phyloP scores from a whole-genome alignment of 2,329 filamentous ascomycete species.

The Aspergillus sp. region DNA sequence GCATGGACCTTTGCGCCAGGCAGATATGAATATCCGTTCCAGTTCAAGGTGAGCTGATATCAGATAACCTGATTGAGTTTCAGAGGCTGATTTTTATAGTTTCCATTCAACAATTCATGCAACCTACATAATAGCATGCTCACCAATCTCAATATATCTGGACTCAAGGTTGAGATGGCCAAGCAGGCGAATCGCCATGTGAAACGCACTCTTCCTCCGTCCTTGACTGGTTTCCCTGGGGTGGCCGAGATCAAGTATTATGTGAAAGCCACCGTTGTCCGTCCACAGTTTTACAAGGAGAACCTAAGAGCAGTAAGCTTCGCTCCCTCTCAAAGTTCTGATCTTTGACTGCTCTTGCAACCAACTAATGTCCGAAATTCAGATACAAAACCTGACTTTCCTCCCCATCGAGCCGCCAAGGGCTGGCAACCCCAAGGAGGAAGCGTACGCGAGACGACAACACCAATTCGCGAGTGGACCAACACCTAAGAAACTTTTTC shows the following conservation, averaged over 20 bases:
- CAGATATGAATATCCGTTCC: slow-evolving; percentile 50
- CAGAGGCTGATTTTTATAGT: slow-evolving; percentile 27
- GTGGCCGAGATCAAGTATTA: slow-evolving; percentile 92
- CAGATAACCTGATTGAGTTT: not conserved
- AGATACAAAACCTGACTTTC: slow-evolving; percentile 70
- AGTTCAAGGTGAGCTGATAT: slow-evolving; percentile 44
- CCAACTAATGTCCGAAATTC: not conserved
- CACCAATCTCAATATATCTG: slow-evolving; percentile 47
- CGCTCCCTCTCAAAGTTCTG: not conserved
- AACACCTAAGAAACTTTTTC: slow-evolving; percentile 62
- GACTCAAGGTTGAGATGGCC: slow-evolving; percentile 47
- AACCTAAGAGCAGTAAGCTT: slow-evolving; percentile 64
- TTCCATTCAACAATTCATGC: slow-evolving; percentile 53
- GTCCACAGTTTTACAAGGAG: slow-evolving; percentile 86
- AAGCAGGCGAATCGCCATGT: slow-evolving; percentile 61
- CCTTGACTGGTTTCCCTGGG: slow-evolving; percentile 79
- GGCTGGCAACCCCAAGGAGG: slow-evolving; percentile 64
- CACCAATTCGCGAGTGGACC: slow-evolving; percentile 55
- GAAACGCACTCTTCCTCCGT: slow-evolving; percentile 83
- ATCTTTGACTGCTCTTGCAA: not conserved
- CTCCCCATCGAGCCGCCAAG: slow-evolving; percentile 89
- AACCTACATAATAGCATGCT: slow-evolving; percentile 45
- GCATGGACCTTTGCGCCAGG: slow-evolving; percentile 48
- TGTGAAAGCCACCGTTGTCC: slow-evolving; percentile 88
- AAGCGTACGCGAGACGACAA: slow-evolving; percentile 77